These are phyloP conservation scores for Echinosophora koreensis DNA, from an alignment of 306 rosid genomes.

Conservation along the genomic window DNA sequence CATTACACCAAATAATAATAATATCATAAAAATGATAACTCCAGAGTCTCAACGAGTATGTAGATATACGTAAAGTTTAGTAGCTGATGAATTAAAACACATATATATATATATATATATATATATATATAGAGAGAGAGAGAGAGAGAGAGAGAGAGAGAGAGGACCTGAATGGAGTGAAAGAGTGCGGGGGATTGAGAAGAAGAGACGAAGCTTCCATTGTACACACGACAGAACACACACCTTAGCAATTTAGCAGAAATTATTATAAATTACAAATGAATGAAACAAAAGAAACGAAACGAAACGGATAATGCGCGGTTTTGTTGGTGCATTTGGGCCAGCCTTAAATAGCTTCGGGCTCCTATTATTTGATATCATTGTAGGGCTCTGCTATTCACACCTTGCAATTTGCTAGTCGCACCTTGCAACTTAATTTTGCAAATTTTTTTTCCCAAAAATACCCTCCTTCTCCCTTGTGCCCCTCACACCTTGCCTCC, in stretches of 20 bases:
- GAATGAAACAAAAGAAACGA: neutral
- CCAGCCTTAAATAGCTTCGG: neutral
- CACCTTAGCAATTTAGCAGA: neutral
- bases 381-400: too few relatives aligned
- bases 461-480: too few relatives aligned
- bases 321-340: neutral
- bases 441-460: too few relatives aligned
- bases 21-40: neutral
- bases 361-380: too few relatives aligned
- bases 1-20: neutral
- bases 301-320: conserved; percentile 13
- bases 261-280: too few relatives aligned
- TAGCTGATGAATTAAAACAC: too few relatives aligned
- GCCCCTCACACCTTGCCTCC: too few relatives aligned
- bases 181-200: conserved; percentile 41
- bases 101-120: too few relatives aligned
- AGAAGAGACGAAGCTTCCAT: conserved; percentile 58
- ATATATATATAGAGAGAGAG: too few relatives aligned
- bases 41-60: neutral
- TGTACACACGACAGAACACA: neutral
- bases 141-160: conserved; percentile 29
- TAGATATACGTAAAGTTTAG: too few relatives aligned
- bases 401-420: too few relatives aligned
- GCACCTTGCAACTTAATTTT: too few relatives aligned
- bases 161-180: conserved; percentile 49